phyloP scores from a whole-genome alignment of 1,139 yeast species.

The Scheffersomyces titani region DNA sequence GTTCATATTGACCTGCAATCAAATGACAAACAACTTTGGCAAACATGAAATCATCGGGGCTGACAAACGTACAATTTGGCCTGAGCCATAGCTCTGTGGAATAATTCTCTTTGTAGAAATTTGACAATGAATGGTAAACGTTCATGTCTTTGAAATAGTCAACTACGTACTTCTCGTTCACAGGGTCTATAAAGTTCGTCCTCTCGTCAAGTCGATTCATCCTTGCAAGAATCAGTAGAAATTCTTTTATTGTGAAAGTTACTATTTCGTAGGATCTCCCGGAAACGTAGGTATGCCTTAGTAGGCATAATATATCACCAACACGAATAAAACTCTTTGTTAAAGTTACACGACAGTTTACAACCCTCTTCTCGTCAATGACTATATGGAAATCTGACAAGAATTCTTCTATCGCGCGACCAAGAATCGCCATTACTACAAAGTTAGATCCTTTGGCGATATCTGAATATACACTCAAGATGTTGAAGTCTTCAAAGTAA shows the following conservation, averaged over 20 bases:
- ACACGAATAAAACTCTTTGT: conserved; percentile 15
- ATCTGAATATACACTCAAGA: conserved; percentile 29
- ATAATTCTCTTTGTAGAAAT: background rate
- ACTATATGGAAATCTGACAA: conserved; percentile 8
- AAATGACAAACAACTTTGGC: conserved; percentile 10
- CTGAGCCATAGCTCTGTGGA: background rate
- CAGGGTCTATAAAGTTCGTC: background rate
- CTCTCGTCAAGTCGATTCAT: background rate
- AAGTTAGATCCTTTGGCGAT: conserved; percentile 24
- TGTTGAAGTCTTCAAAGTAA: conserved; percentile 27
- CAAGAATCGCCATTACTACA: conserved; percentile 21
- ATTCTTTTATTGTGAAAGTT: conserved; percentile 1
- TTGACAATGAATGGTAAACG: background rate
- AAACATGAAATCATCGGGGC: conserved; percentile 10
- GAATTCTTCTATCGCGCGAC: conserved; percentile 21
- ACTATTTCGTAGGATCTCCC: background rate
- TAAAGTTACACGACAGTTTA: conserved; percentile 5
- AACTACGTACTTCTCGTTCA: background rate
- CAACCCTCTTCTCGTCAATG: conserved; percentile 3
- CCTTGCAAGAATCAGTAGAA: background rate
- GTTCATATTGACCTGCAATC: background rate
- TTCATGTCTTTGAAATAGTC: background rate
- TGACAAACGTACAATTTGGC: background rate
- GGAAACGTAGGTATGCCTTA: background rate
- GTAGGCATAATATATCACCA: conserved; percentile 6